A percentile compares a stretch with the other conserved stretches of the same genome.
These are phyloP conservation scores for Rhynchospora breviuscula DNA, from an alignment of 176 grass and related monocot species.

Conservation along the genomic window DNA sequence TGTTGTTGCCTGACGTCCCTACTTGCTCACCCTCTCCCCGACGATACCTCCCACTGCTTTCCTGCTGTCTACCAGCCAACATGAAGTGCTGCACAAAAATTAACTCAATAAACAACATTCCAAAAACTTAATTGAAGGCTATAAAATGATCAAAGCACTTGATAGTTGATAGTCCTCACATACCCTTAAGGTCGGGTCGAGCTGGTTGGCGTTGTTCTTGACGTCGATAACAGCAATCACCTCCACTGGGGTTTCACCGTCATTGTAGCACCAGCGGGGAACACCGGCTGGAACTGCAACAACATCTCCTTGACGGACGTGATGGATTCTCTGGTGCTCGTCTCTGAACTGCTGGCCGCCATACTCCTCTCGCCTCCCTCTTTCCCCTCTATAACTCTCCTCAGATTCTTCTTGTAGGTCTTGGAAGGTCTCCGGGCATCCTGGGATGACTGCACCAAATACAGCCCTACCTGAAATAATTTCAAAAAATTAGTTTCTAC, in stretches of 20 bases:
- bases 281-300: constrained; percentile 36
- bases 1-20: constrained; percentile 3
- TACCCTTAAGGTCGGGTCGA: constrained; percentile 30
- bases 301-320: constrained; percentile 28
- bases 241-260: constrained; percentile 27
- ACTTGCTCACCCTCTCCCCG: neutral
- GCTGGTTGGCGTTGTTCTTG: constrained; percentile 36
- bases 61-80: constrained; percentile 25
- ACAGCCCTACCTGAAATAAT: constrained; percentile 12
- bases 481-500: neutral
- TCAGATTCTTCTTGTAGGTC: constrained; percentile 8
- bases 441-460: constrained; percentile 19
- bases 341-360: constrained; percentile 21
- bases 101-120: neutral
- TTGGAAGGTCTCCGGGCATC: constrained; percentile 40
- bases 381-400: constrained; percentile 4
- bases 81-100: constrained; percentile 28
- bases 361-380: constrained; percentile 11
- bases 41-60: neutral
- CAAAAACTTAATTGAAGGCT: neutral
- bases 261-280: constrained; percentile 38
- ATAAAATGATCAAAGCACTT: neutral
- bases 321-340: constrained; percentile 37
- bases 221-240: constrained; percentile 29
- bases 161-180: neutral